Evolutionary conservation across 192 early-diverging fungal genomes (phyloP).

Genomic region (Coemansia sp.): DNA sequence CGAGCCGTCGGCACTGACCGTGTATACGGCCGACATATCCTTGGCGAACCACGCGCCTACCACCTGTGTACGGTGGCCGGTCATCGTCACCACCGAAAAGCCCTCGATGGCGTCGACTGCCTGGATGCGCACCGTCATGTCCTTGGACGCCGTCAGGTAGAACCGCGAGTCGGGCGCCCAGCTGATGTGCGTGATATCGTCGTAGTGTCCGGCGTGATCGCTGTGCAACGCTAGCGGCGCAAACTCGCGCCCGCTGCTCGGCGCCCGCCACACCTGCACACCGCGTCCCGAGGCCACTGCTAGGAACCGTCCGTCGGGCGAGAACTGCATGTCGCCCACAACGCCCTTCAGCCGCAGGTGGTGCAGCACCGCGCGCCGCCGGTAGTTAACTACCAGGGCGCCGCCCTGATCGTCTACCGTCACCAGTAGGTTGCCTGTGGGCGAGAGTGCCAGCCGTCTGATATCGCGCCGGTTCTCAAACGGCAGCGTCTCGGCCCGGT

Average conservation of each 20-base stretch:
- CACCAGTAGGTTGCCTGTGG: conserved; percentile 83
- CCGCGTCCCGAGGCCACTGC: conserved; percentile 82
- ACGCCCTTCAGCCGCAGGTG: conserved; percentile 82
- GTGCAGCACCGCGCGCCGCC: conserved; percentile 79
- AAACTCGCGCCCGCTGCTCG: conserved; percentile 88
- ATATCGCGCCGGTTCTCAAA: conserved; percentile 95
- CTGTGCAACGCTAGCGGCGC: conserved; percentile 85
- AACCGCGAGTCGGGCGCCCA: conserved; percentile 87
- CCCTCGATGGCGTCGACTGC: conserved; percentile 62
- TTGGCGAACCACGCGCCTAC: conserved; percentile 70
- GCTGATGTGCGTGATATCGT: conserved; percentile 76
- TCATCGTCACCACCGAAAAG: conserved; percentile 68
- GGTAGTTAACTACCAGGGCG: conserved; percentile 82
- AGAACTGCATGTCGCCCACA: conserved; percentile 84
- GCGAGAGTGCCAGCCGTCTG: conserved; percentile 79
- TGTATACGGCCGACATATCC: conserved; percentile 60
- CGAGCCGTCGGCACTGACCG: conserved; percentile 85
- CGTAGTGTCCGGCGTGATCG: conserved; percentile 74
- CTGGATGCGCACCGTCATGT: conserved; percentile 38
- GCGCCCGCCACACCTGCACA: conserved; percentile 89
- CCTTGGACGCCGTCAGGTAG: conserved; percentile 45
- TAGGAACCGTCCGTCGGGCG: conserved; percentile 84
- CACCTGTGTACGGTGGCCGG: conserved; percentile 82
- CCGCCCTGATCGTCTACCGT: conserved; percentile 93
- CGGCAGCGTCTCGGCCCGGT: conserved; percentile 86